A percentile compares a stretch with the other conserved stretches of the same genome.
These are phyloP conservation scores for Meira nashicola DNA, from an alignment of 1,284 basidiomycete species.

Conservation along the genomic window DNA sequence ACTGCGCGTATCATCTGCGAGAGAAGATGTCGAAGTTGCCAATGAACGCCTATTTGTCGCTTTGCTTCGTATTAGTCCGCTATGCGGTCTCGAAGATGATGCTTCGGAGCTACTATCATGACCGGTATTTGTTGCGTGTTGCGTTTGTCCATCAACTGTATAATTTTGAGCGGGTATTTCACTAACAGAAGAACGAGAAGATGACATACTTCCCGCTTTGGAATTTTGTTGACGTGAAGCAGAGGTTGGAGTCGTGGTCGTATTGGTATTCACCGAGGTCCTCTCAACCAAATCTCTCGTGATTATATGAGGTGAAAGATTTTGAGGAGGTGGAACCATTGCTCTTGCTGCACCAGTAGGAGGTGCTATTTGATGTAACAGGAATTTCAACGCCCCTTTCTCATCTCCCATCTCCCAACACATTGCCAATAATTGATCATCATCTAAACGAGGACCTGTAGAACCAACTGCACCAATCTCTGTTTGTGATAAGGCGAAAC, in stretches of 20 bases:
- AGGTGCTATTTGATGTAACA: conserved; percentile 35
- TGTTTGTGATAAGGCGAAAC: conserved; percentile 41
- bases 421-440: conserved; percentile 46
- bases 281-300: conserved; percentile 16
- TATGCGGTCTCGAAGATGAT: conserved; percentile 20
- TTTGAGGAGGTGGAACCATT: conserved; percentile 25
- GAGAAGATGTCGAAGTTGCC: too few species aligned
- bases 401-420: conserved; percentile 50
- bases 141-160: neutral
- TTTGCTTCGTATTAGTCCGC: conserved; percentile 28
- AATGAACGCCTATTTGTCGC: conserved; percentile 23
- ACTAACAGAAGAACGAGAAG: conserved; percentile 30
- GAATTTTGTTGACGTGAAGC: conserved; percentile 20
- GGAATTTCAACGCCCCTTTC: conserved; percentile 49
- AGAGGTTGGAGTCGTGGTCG: neutral
- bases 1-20: conserved; percentile 17
- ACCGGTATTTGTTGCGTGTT: conserved; percentile 12
- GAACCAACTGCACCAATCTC: conserved; percentile 47
- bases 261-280: conserved; percentile 11
- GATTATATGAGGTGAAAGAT: conserved; percentile 13
- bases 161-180: conserved; percentile 22
- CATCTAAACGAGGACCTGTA: conserved; percentile 38
- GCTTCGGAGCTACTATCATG: conserved; percentile 16
- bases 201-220: conserved; percentile 28
- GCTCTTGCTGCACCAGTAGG: conserved; percentile 23